Base-by-base conservation (phyloP, 2,329 filamentous ascomycete genomes). In the Venturia carpophila region DNA sequence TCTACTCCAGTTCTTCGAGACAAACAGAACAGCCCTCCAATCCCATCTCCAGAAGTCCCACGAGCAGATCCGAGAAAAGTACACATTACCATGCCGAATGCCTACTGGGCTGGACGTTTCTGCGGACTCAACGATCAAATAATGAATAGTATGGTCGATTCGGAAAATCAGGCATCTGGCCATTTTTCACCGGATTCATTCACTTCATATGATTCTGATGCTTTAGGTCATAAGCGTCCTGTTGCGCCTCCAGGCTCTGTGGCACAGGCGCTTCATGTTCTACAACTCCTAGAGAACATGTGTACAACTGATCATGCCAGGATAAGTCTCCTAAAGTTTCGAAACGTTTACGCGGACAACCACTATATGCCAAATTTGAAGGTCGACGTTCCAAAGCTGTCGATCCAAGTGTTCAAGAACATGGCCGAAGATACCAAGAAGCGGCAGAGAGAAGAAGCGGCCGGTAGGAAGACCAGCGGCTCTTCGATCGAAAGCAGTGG, bases 81-180 rank as follows among this genome's bases (percentile, higher is more conserved):
- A 13, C 52, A 58, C 27, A 37, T n/a, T 10, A 37, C 52, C 17
- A 63, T 63, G 61, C 61, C 61, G 4, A 63, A 43, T 42, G 27
- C 24, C 39, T 62, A 62, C 27, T 63, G 61, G 61, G 42, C 61
- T 10, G 61, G 61, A 15, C 61, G 61, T 24, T 63, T 63, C 17
- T 39, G 42, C 10, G 43, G 61, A 10, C 21, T 63, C 19, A 63
- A 49, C 27, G 61, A 63, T 24, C 17, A 39, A 49, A 27, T 63
- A 11, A 43, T 63, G 45, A 63, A 63, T 19, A 34, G 45, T 11
- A n/a, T 39, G 21, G 52, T 52, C 17, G 61, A 52, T 43, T n/a
- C n/a, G 10, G 61, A 55, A 11, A 5, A 4, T 5, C 13, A 37
- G 9, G 24, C 52, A 37, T 30, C 52, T 3, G 27, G 24, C 30